Evolutionary conservation across 2,329 filamentous ascomycete genomes (phyloP).

Genomic region (Fusarium hainanense): DNA sequence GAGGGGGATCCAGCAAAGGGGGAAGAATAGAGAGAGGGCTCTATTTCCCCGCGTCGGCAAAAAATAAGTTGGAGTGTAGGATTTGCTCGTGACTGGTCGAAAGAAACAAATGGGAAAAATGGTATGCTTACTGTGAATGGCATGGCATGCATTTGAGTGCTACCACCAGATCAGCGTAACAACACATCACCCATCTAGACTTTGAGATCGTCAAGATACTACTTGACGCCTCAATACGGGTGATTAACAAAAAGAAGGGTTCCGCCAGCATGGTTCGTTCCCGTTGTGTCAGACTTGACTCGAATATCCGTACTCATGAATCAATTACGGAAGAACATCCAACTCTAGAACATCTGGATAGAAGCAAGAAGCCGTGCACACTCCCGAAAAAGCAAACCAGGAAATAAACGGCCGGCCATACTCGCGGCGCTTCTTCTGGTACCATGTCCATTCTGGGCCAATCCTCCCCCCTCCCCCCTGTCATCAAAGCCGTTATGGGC

Average conservation of each 20-base stretch:
- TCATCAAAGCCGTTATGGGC: slow-evolving; percentile 40
- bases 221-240: background rate
- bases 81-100: slow-evolving; percentile 9
- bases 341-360: slow-evolving; percentile 24
- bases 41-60: slow-evolving; percentile 38
- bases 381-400: background rate
- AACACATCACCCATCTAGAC: background rate
- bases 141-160: background rate
- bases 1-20: slow-evolving; percentile 21
- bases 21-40: background rate
- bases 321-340: background rate
- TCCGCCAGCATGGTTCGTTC: slow-evolving; percentile 18
- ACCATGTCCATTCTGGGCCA: slow-evolving; percentile 4
- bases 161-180: slow-evolving; percentile 1
- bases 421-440: slow-evolving; percentile 52
- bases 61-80: slow-evolving; percentile 17
- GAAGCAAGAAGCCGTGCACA: slow-evolving; percentile 2
- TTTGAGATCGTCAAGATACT: background rate
- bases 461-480: background rate
- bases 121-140: background rate
- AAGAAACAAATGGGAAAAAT: background rate
- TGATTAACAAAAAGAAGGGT: too few relatives aligned
- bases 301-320: background rate
- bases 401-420: slow-evolving; percentile 48
- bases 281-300: slow-evolving; percentile 11